A percentile compares a stretch with the other conserved stretches of the same genome.
Evolutionary conservation across 2,329 filamentous ascomycete species (phyloP).

Genomic region (Rasamsonia emersonii): DNA sequence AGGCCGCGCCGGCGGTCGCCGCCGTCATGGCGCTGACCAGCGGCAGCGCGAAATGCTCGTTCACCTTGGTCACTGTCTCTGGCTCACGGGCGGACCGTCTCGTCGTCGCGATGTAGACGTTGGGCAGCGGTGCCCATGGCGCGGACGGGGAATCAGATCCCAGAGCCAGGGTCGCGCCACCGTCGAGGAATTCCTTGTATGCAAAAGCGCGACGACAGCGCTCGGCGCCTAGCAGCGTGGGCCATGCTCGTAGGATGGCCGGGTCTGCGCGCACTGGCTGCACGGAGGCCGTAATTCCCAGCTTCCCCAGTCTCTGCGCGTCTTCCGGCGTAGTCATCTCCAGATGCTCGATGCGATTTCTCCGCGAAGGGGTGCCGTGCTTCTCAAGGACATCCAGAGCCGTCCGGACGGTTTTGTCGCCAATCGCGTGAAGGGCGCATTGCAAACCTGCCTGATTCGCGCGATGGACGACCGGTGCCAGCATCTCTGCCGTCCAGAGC

Average conservation of each 20-base stretch:
- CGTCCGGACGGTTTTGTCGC: constrained; percentile 39
- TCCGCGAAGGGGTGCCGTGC: constrained; percentile 29
- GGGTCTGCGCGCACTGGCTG: constrained; percentile 36
- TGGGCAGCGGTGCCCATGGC: constrained; percentile 36
- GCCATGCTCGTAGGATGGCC: constrained; percentile 41
- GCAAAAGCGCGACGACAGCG: constrained; percentile 42
- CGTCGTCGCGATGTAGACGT: constrained; percentile 43
- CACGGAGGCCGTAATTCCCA: constrained; percentile 38
- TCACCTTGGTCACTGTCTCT: constrained; percentile 30
- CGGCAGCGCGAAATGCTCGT: constrained; percentile 35
- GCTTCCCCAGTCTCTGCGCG: constrained; percentile 36
- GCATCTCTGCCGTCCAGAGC: constrained; percentile 37
- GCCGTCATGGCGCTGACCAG: constrained; percentile 36
- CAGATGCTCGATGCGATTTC: constrained; percentile 45
- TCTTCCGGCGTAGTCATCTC: constrained; percentile 42
- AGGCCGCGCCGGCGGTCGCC: constrained; percentile 38
- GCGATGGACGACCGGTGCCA: constrained; percentile 35
- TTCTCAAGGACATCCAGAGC: constrained; percentile 39
- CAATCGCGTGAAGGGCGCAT: constrained; percentile 45
- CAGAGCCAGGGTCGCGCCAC: constrained; percentile 38
- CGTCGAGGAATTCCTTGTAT: constrained; percentile 41
- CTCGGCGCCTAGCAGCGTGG: constrained; percentile 35
- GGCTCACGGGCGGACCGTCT: constrained; percentile 37
- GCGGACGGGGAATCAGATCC: constrained; percentile 44
- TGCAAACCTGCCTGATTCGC: constrained; percentile 38